phyloP scores from a whole-genome alignment of 2,329 filamentous ascomycete species.

The Ramularia endophylla region DNA sequence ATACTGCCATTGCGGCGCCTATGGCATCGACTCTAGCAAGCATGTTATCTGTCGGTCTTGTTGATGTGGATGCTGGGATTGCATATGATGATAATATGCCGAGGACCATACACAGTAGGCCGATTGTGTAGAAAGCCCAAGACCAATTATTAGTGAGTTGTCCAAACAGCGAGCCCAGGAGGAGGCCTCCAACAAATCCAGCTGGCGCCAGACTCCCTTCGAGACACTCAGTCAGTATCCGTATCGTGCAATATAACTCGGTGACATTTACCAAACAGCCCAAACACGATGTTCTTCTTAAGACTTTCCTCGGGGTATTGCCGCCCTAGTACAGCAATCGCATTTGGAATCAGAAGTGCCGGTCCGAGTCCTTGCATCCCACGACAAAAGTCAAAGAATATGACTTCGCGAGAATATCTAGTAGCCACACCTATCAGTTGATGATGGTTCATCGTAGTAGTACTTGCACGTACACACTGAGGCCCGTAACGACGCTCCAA shows the following conservation, averaged over 20 bases:
- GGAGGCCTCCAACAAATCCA: neutral
- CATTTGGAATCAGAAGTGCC: conserved; percentile 4
- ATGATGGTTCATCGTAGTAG: neutral
- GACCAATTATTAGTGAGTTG: conserved; percentile 5
- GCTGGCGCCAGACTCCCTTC: neutral
- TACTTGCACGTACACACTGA: conserved; percentile 2
- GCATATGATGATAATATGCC: neutral
- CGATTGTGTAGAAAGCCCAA: conserved; percentile 7
- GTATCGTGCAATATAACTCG: too few species aligned
- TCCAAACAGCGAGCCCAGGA: conserved; percentile 6
- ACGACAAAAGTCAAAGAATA: conserved; percentile 4
- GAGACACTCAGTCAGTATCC: too few species aligned
- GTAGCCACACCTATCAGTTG: neutral
- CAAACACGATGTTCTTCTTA: neutral
- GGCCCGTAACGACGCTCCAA: conserved; percentile 5
- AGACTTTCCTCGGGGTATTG: conserved; percentile 1
- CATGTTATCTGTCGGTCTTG: conserved; percentile 1
- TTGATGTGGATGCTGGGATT: neutral
- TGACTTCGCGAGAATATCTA: neutral
- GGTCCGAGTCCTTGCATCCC: conserved; percentile 6
- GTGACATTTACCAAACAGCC: neutral
- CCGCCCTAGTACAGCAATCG: conserved; percentile 5
- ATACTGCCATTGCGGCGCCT: conserved; percentile 4
- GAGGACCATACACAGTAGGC: neutral
- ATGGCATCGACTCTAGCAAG: conserved; percentile 1